Base-by-base conservation (phyloP, 2,329 filamentous ascomycete species). In the Chaetoscypha palmicola region DNA sequence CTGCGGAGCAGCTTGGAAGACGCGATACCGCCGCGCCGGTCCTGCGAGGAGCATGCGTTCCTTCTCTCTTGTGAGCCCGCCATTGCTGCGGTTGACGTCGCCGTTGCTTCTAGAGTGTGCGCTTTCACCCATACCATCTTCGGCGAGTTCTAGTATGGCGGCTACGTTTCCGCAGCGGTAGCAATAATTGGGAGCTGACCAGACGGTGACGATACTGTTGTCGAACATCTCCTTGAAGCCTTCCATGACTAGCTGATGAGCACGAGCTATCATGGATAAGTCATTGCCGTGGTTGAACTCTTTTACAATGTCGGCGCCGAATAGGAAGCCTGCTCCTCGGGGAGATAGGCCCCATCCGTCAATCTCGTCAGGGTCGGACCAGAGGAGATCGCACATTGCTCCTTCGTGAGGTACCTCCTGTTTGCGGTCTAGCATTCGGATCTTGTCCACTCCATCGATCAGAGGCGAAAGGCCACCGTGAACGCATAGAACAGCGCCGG, bases 171-270 rank as follows among this genome's bases (percentile, higher is more conserved):
- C 90, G 60, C 90, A 96, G 28, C 52, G 52, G 68, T 96, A 96
- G 68, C 90, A 96, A 71, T 96, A 96, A 64, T 96, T 96, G 1
- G 90, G 90, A 8, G 90, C 90, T 1, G 86, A 94, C 91, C 92
- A 98, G n/a, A 98, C 92, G 0, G 92, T 98, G 32, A 97, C 92
- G 52, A 98, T 96, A 37, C 82, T 87, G 11, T 81, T 84, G 62
- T 95, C 88, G 60, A 97, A 98, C 90, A 97, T 97, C 64, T 97
- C 92, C 68, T 97, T 97, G 66, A 96, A 98, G 0, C 92, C 92
- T 64, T 98, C 92, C 92, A 97, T 98, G 52, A 98, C 92, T 17
- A 98, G 79, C 65, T 98, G 92, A 62, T 98, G 92, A 1, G 92
- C 92, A 43, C 92, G 80, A 14, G 91, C 92, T 53, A 98, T 92